These are phyloP conservation scores for Solanum pinnatisectum DNA, from an alignment of 257 asterid species.

Conservation along the genomic window DNA sequence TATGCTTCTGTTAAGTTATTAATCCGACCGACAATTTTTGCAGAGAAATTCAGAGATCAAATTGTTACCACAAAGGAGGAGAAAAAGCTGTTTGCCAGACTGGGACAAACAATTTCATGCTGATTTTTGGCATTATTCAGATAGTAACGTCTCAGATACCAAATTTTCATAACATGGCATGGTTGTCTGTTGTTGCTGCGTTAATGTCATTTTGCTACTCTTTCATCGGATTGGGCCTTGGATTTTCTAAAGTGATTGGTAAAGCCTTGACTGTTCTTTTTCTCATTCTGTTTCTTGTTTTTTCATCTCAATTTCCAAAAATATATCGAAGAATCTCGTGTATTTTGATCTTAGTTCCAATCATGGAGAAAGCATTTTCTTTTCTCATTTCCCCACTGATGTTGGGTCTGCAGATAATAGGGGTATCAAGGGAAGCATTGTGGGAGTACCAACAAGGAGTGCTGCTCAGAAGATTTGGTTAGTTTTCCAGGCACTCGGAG, in stretches of 20 bases:
- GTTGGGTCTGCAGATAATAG: conserved; percentile 41
- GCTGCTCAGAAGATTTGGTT: conserved; percentile 42
- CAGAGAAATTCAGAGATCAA: conserved; percentile 71
- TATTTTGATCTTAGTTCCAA: neutral
- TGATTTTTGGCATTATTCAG: conserved; percentile 55
- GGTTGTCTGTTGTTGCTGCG: conserved; percentile 67
- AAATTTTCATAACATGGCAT: conserved; percentile 46
- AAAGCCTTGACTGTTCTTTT: neutral
- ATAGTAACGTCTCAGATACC: conserved; percentile 60
- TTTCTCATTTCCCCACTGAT: neutral
- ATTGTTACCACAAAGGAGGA: conserved; percentile 65
- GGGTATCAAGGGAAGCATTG: conserved; percentile 51
- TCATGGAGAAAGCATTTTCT: neutral
- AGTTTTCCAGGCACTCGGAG: conserved; percentile 60
- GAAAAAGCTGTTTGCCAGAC: conserved; percentile 36
- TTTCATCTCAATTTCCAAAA: neutral
- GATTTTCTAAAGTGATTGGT: conserved; percentile 69
- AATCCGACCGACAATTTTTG: neutral
- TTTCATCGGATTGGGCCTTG: conserved; percentile 54
- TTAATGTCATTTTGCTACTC: conserved; percentile 69
- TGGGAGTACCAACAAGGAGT: conserved; percentile 41
- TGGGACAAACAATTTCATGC: conserved; percentile 30
- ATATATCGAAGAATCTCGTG: neutral
- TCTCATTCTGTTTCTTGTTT: neutral
- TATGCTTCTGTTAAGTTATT: neutral